Percentiles rank a stretch among this genome's conserved stretches.
Evolutionary conservation across 2,329 filamentous ascomycete genomes (phyloP).

Genomic region (Arthroderma sp.): DNA sequence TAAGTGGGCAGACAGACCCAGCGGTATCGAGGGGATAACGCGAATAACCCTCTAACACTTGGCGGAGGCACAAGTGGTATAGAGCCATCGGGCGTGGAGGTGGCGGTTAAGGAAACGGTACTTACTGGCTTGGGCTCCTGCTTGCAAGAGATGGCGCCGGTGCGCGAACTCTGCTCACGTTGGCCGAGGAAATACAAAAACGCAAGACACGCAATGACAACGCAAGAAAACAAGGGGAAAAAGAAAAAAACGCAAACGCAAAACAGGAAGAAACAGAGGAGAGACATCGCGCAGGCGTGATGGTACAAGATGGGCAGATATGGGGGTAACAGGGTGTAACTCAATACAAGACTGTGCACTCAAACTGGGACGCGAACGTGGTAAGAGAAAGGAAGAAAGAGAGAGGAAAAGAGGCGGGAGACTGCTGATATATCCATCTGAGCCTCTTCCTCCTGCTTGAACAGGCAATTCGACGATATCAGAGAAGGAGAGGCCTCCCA

Average conservation of each 20-base stretch:
- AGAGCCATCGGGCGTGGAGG: too few species aligned
- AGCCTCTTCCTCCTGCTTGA: slow-evolving; percentile 4
- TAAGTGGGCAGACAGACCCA: slow-evolving; percentile 3
- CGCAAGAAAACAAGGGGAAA: neutral
- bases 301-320: too few species aligned
- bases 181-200: neutral
- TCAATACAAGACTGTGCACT: neutral
- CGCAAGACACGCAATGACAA: neutral
- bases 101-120: neutral
- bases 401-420: neutral
- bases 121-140: neutral
- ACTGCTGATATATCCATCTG: neutral
- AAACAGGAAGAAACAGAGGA: neutral
- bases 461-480: slow-evolving; percentile 8
- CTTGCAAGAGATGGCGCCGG: neutral
- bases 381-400: slow-evolving; percentile 11
- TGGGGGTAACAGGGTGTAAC: neutral
- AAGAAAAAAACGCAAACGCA: neutral
- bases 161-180: neutral
- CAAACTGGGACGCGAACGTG: slow-evolving; percentile 7
- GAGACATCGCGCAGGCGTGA: too few species aligned
- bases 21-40: neutral
- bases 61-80: too few species aligned
- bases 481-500: neutral
- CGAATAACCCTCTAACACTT: too few species aligned